Base-by-base conservation (phyloP, 2,329 filamentous ascomycete genomes). In the Penicillium sp. region DNA sequence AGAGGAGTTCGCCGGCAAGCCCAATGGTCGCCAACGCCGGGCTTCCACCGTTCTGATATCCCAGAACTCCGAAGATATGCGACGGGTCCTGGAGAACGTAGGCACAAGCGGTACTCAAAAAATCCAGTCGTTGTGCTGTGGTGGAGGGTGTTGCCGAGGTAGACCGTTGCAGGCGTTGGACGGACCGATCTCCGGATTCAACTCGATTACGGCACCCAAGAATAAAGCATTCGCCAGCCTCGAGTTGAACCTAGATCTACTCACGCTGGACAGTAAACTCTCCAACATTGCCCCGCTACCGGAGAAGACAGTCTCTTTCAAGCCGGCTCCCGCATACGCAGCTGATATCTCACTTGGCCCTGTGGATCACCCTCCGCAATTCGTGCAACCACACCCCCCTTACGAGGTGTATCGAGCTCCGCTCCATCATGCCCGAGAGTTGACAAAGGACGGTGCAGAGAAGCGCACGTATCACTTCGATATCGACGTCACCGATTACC, bases 401-500 rank as follows among this genome's bases (percentile, higher is more conserved):
- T 95, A 96, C 78, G 84, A 94, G 67, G 93, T 98, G 62, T 96
- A 91, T 78, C 90, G 93, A 0, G 93, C 94, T n/a, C 92, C 88
- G 65, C 86, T 99, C 51, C 89, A 92, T 77, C 88, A 88, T 70
- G 87, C 92, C 2, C 89, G 95, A 58, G 93, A 97, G 78, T 81
- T 99, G 73, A 99, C 95, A 13, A 90, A 87, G 74, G 83, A 86
- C 26, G 94, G 94, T 25, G 95, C 95, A 5, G 92, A 97, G 82
- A 99, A 99, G 85, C 86, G 94, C 62, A 99, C 95, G 0, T 97
- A 94, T 76, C 95, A 99, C 78, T 98, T 98, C 71, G 95, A 98
- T 71, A 87, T 99, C 48, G 95, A 99, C 71, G 90, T 99, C 53
- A 97, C 94, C 52, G 90, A 97, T 74, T 99, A 99, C 71, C 93